These are phyloP conservation scores for Coemansia sp. DNA, from an alignment of 192 early-diverging fungal genomes.

Conservation along the genomic window DNA sequence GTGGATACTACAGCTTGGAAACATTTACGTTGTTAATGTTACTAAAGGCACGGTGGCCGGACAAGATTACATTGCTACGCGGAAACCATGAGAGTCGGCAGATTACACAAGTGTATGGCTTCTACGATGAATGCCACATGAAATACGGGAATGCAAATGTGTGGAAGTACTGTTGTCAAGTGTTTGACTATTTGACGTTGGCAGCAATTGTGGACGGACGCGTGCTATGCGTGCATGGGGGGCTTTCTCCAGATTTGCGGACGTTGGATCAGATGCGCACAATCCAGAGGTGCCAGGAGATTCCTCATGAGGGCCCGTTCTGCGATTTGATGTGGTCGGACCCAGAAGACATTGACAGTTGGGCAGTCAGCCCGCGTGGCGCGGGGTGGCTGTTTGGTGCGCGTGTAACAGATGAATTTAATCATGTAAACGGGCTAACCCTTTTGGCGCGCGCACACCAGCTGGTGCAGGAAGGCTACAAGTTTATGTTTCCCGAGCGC, in stretches of 20 bases:
- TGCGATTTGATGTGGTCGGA: slow-evolving; percentile 54
- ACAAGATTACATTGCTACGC: slow-evolving; percentile 91
- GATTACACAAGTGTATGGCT: slow-evolving; percentile 97
- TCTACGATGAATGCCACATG: slow-evolving; percentile 88
- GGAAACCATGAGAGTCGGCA: slow-evolving; percentile 98
- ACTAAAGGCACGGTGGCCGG: slow-evolving; percentile 95
- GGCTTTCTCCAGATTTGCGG: slow-evolving; percentile 89
- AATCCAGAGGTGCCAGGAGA: slow-evolving; percentile 84
- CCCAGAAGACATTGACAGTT: slow-evolving; percentile 73
- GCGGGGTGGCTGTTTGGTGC: slow-evolving; percentile 98
- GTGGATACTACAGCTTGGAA: slow-evolving; percentile 96
- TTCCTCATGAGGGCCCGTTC: slow-evolving; percentile 54
- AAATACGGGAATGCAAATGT: slow-evolving; percentile 86
- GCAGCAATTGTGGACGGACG: slow-evolving; percentile 86
- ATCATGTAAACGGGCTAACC: slow-evolving; percentile 88
- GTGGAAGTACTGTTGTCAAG: slow-evolving; percentile 93
- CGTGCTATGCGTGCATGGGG: slow-evolving; percentile 95
- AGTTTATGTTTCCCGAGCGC: slow-evolving; percentile 64
- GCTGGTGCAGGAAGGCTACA: slow-evolving; percentile 96
- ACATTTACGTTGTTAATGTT: slow-evolving; percentile 92
- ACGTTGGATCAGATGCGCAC: slow-evolving; percentile 94
- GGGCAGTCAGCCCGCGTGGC: slow-evolving; percentile 95
- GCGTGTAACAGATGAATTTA: slow-evolving; percentile 96
- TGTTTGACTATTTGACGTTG: slow-evolving; percentile 93
- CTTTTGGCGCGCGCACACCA: slow-evolving; percentile 98